phyloP scores from a whole-genome alignment of 768 basidiomycete species.

The Tricholoma sp. region DNA sequence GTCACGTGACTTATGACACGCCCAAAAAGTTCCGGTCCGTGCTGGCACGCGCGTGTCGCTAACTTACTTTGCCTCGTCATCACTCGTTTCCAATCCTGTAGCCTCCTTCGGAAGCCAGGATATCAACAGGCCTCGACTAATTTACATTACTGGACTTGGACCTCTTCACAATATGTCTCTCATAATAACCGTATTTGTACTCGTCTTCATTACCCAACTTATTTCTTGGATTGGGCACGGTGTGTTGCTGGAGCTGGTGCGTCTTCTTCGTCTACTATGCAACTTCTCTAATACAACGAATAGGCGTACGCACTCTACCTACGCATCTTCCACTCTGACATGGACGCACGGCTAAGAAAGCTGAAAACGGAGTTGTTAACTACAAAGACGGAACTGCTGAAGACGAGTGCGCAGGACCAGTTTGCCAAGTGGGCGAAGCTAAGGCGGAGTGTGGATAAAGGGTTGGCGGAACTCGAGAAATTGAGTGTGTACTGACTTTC shows the following conservation, averaged over 20 bases:
- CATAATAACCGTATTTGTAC: constrained; percentile 72
- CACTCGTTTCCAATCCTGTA: neutral
- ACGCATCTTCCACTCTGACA: constrained; percentile 53
- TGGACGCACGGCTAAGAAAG: constrained; percentile 52
- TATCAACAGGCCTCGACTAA: neutral
- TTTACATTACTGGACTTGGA: neutral
- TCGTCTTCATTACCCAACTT: constrained; percentile 79
- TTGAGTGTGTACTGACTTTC: constrained; percentile 59
- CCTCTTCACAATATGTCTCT: constrained; percentile 55
- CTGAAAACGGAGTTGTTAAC: constrained; percentile 78
- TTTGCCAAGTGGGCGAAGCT: constrained; percentile 99
- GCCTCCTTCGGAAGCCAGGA: neutral
- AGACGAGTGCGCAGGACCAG: constrained; percentile 93
- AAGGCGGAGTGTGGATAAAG: constrained; percentile 86
- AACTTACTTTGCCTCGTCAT: neutral
- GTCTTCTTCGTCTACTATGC: constrained; percentile 25
- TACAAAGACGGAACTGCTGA: constrained; percentile 79
- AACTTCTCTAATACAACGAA: constrained; percentile 4
- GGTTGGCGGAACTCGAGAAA: constrained; percentile 83
- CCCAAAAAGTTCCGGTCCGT: neutral
- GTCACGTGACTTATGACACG: neutral
- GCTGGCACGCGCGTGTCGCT: neutral
- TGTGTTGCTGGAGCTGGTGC: constrained; percentile 74
- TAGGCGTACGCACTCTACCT: constrained; percentile 75
- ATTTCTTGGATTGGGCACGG: constrained; percentile 87